A percentile compares a stretch with the other conserved stretches of the same genome.
Conservation (phyloP, 495 filamentous ascomycete genomes). For the Penicillium antarcticum region DNA sequence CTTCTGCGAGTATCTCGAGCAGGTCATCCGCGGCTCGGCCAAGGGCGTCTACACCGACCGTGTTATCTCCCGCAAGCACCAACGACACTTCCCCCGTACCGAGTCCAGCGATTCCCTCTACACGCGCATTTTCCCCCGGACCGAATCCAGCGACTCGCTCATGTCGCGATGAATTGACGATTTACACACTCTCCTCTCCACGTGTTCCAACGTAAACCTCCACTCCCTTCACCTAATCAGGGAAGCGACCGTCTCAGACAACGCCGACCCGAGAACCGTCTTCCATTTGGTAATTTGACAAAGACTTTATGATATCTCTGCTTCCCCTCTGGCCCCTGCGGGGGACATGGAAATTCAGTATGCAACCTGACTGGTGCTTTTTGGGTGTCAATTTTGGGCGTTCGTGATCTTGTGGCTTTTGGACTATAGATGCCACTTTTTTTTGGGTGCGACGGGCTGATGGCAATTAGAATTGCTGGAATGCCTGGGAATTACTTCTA, state of each 20-base stretch:
- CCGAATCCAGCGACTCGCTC: slow-evolving; percentile 44
- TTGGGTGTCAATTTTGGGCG: slow-evolving; percentile 14
- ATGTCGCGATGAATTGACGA: slow-evolving; percentile 32
- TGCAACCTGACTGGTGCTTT: slow-evolving; percentile 8
- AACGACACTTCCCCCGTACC: slow-evolving; percentile 42
- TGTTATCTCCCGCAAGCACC: slow-evolving; percentile 39
- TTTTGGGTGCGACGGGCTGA: slow-evolving; percentile 5
- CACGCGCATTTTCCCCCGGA: slow-evolving; percentile 41
- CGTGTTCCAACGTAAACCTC: neutral
- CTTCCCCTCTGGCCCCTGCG: slow-evolving; percentile 6
- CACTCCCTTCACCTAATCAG: neutral
- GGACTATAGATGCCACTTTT: slow-evolving; percentile 16
- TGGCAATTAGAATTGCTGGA: slow-evolving; percentile 22
- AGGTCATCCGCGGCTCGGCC: slow-evolving; percentile 37
- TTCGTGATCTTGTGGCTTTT: slow-evolving; percentile 20
- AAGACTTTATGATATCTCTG: slow-evolving; percentile 9
- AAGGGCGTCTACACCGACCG: slow-evolving; percentile 47
- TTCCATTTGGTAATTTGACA: slow-evolving; percentile 9
- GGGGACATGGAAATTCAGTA: slow-evolving; percentile 11
- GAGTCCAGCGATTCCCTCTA: slow-evolving; percentile 45
- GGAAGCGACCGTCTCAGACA: slow-evolving; percentile 12
- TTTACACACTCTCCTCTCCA: neutral
- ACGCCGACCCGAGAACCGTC: slow-evolving; percentile 6
- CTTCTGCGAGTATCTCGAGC: slow-evolving; percentile 42
- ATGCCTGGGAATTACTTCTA: slow-evolving; percentile 12